Evolutionary conservation across 1,284 basidiomycete species (phyloP).

Genomic region (Ustilago sp.): DNA sequence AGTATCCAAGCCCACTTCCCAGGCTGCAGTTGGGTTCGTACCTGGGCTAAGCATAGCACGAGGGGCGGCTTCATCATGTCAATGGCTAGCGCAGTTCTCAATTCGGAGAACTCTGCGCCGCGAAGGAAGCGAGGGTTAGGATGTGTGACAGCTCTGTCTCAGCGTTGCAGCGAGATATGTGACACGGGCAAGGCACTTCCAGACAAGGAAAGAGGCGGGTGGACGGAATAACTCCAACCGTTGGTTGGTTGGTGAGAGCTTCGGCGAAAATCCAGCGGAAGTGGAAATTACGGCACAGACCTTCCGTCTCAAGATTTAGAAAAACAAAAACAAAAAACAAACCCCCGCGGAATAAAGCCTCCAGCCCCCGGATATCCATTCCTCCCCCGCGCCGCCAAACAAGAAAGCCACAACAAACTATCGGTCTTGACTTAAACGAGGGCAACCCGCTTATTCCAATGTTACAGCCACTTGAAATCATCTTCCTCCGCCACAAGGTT

Average conservation of each 20-base stretch:
- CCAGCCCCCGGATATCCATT: constrained; percentile 6
- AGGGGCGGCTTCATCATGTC: background rate
- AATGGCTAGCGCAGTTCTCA: background rate
- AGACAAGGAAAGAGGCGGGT: background rate
- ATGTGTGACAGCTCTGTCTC: background rate
- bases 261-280: constrained; percentile 1
- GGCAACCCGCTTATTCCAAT: too few species aligned
- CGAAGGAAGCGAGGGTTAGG: background rate
- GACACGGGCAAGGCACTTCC: background rate
- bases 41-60: constrained; percentile 2
- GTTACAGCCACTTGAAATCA: too few species aligned
- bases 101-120: background rate
- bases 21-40: background rate
- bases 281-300: constrained; percentile 2
- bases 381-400: background rate
- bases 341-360: background rate
- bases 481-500: too few species aligned
- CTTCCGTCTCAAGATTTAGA: background rate
- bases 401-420: background rate
- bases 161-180: background rate
- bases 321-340: background rate
- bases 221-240: constrained; percentile 13
- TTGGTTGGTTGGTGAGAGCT: constrained; percentile 4
- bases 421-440: too few species aligned
- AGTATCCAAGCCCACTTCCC: background rate